A percentile compares a stretch with the other conserved stretches of the same genome.
These are phyloP conservation scores for Pyricularia sp. DNA, from an alignment of 2,329 filamentous ascomycete genomes.

Conservation along the genomic window DNA sequence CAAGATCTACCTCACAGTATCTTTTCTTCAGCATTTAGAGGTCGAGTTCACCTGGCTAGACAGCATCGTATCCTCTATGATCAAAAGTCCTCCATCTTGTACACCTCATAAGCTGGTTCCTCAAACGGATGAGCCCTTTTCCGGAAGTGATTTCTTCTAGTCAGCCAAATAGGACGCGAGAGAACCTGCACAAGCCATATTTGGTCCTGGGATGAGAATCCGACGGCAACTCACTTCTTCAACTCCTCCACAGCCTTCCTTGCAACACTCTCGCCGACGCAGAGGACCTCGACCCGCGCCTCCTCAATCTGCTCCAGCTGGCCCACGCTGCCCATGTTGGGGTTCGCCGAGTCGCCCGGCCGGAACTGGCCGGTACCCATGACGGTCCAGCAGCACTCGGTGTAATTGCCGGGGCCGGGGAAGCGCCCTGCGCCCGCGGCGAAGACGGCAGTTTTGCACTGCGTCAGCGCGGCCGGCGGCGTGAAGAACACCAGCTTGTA, in stretches of 20 bases:
- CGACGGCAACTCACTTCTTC: conserved; percentile 43
- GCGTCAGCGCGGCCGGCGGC: conserved; percentile 31
- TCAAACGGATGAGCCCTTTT: conserved; percentile 42
- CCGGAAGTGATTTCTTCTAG: background rate
- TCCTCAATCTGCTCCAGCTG: conserved; percentile 50
- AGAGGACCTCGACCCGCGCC: conserved; percentile 53
- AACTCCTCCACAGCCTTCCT: conserved; percentile 51
- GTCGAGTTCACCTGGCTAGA: background rate
- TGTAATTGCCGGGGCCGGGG: conserved; percentile 41
- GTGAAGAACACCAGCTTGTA: conserved; percentile 39
- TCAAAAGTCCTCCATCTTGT: conserved; percentile 37
- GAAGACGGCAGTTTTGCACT: conserved; percentile 46
- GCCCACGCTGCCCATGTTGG: conserved; percentile 42
- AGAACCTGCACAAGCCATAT: background rate
- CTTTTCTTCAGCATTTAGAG: background rate
- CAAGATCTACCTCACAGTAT: background rate
- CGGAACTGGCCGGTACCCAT: conserved; percentile 57
- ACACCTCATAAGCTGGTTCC: conserved; percentile 38
- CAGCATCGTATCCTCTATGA: background rate
- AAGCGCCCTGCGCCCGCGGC: conserved; percentile 47
- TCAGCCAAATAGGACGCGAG: background rate
- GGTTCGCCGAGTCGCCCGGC: conserved; percentile 50
- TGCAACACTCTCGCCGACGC: conserved; percentile 46
- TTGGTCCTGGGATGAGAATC: background rate
- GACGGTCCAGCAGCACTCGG: conserved; percentile 41